A percentile compares a stretch with the other conserved stretches of the same genome.
Conservation (phyloP, 108 stramenopile genomes). For the Pseudonitzschia multiseries region DNA sequence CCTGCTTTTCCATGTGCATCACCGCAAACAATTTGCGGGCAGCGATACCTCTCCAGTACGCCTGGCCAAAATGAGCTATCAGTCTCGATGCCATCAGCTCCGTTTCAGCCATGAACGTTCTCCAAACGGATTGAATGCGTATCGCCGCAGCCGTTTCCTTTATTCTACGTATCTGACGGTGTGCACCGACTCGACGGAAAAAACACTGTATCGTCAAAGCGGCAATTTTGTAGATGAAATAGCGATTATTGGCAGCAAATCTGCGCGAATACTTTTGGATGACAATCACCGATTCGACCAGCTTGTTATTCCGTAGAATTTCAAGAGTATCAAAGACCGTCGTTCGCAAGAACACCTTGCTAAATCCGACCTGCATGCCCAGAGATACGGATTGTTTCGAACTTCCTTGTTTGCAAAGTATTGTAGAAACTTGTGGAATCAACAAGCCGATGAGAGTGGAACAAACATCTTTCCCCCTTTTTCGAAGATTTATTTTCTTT, state of each 20-base stretch:
- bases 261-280: conserved; percentile 52
- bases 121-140: conserved; percentile 52
- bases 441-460: conserved; percentile 13
- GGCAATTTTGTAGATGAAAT: conserved; percentile 15
- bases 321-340: conserved; percentile 84
- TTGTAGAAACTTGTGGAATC: conserved; percentile 19
- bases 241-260: conserved; percentile 39
- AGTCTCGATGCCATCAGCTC: conserved; percentile 38
- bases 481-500: neutral
- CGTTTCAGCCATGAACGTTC: conserved; percentile 37
- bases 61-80: conserved; percentile 59
- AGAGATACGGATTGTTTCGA: conserved; percentile 37
- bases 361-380: conserved; percentile 85
- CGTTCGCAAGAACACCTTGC: conserved; percentile 84
- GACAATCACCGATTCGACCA: conserved; percentile 42
- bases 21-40: conserved; percentile 38
- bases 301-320: conserved; percentile 48
- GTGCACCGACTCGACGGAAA: conserved; percentile 38
- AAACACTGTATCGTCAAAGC: conserved; percentile 38
- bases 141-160: conserved; percentile 41
- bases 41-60: conserved; percentile 44
- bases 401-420: conserved; percentile 14
- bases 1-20: conserved; percentile 41
- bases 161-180: conserved; percentile 14
- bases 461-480: conserved; percentile 15